These are phyloP conservation scores for Aspergillus luchuensis DNA, from an alignment of 2,329 filamentous ascomycete genomes.

Conservation along the genomic window DNA sequence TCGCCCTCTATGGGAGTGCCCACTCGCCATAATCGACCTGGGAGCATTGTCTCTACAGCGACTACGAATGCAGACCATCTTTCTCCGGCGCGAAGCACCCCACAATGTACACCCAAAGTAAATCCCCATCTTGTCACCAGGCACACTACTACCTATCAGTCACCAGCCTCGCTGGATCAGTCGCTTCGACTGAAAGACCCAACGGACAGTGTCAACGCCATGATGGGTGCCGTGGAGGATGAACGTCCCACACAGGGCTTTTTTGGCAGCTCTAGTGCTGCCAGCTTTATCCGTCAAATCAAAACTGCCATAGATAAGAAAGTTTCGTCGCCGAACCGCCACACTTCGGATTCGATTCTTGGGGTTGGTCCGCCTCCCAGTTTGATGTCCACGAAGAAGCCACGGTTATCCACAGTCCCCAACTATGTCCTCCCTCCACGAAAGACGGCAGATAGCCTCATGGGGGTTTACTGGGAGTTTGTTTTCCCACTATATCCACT, in stretches of 20 bases:
- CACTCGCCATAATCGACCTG: background rate
- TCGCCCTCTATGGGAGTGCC: background rate
- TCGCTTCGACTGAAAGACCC: background rate
- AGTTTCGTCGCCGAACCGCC: constrained; percentile 25
- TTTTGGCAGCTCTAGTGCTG: constrained; percentile 52
- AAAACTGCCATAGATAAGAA: constrained; percentile 46
- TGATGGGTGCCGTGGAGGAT: constrained; percentile 51
- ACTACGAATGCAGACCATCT: background rate
- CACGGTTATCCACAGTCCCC: constrained; percentile 11
- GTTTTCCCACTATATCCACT: constrained; percentile 53
- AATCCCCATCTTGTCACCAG: background rate
- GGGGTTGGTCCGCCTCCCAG: constrained; percentile 19
- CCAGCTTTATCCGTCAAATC: constrained; percentile 52
- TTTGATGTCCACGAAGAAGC: constrained; percentile 25
- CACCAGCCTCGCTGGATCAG: background rate
- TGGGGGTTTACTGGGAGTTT: constrained; percentile 51
- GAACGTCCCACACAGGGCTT: constrained; percentile 46
- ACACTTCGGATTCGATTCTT: constrained; percentile 20
- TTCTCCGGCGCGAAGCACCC: constrained; percentile 8
- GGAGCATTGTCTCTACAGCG: background rate
- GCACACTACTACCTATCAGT: background rate
- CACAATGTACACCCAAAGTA: background rate
- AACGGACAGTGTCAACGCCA: constrained; percentile 45
- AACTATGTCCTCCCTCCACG: constrained; percentile 50
- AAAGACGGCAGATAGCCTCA: constrained; percentile 49